Evolutionary conservation across 148 eudicot species (phyloP), one percentile per base, ranked within the genome.

Genomic region (Bassia scoparia): DNA sequence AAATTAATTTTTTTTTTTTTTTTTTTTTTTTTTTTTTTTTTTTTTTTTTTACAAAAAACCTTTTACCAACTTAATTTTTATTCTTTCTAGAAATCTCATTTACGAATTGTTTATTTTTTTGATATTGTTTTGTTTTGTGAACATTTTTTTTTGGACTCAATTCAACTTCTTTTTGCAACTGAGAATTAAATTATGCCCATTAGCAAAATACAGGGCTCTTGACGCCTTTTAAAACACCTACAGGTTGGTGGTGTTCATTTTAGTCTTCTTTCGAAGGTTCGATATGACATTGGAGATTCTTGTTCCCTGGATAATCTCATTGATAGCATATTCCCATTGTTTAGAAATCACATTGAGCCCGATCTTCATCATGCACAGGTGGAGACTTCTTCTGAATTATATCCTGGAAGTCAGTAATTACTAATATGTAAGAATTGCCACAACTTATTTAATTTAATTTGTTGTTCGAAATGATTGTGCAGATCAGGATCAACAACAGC

Each of bases 341-440:
- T 96, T 77, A 87, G 97, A 81, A 96, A 85, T 83, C 96, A 96
- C 81, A 96, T 96, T 59, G 99, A 96, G 87, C 97, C 99, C n/a
- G 99, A 96, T 69, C 96, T 96, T 76, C 99, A 96, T 87, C 99
- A 96, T 79, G 99, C 97, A 21, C 99, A 96, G 97, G 99, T 95
- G 44, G 58, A 72, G 69, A 44, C 67, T 61, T 64, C 10, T 16
- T 38, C 23, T 63, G 65, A 44, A 62, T 75, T 41, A 52, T 27
- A 53, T 54, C 20, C 50, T 74, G 29, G 17, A 49, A 34, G 67
- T 18, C 66, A 33, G 38, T 27, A 59, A 58, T 52, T 63, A 30
- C 58, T 38, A 63, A 14, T 49, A 17, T 53, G 24, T 26, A 34
- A 11, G 50, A 18, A 50, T 53, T 17, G 38, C 33, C 49, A 34